A percentile compares a stretch with the other conserved stretches of the same genome.
Conservation (phyloP, 2,329 filamentous ascomycete species). For the Balansia obtecta region DNA sequence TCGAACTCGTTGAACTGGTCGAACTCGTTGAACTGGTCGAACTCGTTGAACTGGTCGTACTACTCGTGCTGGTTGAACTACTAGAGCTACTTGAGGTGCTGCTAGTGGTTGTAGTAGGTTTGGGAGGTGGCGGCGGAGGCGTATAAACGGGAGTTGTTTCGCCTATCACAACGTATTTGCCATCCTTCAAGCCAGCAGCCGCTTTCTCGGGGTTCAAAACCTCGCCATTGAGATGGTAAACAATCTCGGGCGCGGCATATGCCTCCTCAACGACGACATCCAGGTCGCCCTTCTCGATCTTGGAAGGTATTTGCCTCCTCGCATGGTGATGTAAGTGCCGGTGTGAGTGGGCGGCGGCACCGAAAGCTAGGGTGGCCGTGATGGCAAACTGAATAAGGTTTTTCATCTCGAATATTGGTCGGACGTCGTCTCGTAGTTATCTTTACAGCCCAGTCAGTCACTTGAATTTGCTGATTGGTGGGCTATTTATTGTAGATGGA, state of each 20-base stretch:
- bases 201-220: constrained; percentile 51
- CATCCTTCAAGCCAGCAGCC: constrained; percentile 56
- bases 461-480: not conserved
- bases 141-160: constrained; percentile 42
- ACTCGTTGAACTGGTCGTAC: no score
- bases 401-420: constrained; percentile 7
- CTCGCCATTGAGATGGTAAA: constrained; percentile 60
- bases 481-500: not conserved
- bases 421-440: not conserved
- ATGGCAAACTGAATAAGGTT: constrained; percentile 31
- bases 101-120: constrained; percentile 11
- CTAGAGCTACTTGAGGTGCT: not conserved
- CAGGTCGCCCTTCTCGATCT: constrained; percentile 34
- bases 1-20: no score
- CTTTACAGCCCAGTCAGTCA: not conserved
- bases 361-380: constrained; percentile 38
- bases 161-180: constrained; percentile 55
- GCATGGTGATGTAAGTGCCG: constrained; percentile 47
- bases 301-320: constrained; percentile 36
- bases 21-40: no score
- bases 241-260: constrained; percentile 49
- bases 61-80: no score
- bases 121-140: constrained; percentile 27
- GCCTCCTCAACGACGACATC: constrained; percentile 40
- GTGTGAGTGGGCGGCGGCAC: constrained; percentile 48